These are phyloP conservation scores for Amanita inopinata DNA, from an alignment of 768 basidiomycete species.

Conservation along the genomic window DNA sequence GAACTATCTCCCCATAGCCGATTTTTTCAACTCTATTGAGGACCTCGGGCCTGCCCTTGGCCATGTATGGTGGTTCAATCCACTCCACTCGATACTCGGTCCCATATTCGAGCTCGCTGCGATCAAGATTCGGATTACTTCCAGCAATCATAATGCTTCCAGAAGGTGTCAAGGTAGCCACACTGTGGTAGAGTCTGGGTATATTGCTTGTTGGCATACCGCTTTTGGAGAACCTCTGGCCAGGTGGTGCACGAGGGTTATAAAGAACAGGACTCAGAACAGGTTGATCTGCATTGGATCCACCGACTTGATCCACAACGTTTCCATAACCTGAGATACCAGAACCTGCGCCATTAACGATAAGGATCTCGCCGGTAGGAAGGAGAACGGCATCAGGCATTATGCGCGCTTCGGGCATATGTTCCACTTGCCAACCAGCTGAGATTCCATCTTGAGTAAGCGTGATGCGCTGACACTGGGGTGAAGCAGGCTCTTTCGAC, in stretches of 20 bases:
- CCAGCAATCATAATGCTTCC: constrained; percentile 74
- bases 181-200: constrained; percentile 75
- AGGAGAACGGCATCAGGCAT: constrained; percentile 81
- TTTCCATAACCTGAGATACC: constrained; percentile 79
- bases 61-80: constrained; percentile 78
- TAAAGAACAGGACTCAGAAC: constrained; percentile 65
- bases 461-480: constrained; percentile 62
- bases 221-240: constrained; percentile 45
- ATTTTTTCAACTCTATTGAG: constrained; percentile 24
- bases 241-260: constrained; percentile 40
- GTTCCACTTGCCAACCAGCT: constrained; percentile 64
- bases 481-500: constrained; percentile 62
- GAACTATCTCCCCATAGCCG: constrained; percentile 34
- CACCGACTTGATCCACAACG: constrained; percentile 55
- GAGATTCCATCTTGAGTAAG: constrained; percentile 56
- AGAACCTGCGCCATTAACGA: constrained; percentile 66
- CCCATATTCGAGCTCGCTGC: constrained; percentile 61
- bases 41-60: constrained; percentile 45
- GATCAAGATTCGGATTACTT: constrained; percentile 76
- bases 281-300: constrained; percentile 72
- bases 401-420: constrained; percentile 62
- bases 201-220: constrained; percentile 60
- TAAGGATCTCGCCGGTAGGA: constrained; percentile 63
- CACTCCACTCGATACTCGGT: constrained; percentile 89
- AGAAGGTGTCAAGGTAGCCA: constrained; percentile 65